Evolutionary conservation across 108 stramenopile species (phyloP).

Genomic region (Conticribra weissflogii): DNA sequence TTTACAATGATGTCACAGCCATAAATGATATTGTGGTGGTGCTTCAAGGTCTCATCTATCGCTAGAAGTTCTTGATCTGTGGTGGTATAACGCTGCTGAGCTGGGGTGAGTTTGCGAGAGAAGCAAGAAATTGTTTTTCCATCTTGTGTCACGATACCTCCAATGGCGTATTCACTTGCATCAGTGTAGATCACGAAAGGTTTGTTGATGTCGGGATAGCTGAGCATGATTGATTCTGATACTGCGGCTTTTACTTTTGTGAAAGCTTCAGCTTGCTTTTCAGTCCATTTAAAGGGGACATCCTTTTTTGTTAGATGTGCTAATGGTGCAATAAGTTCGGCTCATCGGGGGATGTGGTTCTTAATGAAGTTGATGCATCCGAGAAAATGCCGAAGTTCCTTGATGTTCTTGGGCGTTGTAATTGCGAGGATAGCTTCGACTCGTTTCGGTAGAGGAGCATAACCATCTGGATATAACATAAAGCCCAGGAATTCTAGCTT

Average conservation of each 20-base stretch:
- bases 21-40: background rate
- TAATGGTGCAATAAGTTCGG: background rate
- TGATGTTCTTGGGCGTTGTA: background rate
- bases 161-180: constrained; percentile 45
- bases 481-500: background rate
- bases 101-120: constrained; percentile 21
- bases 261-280: constrained; percentile 28
- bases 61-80: constrained; percentile 44
- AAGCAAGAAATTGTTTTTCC: constrained; percentile 33
- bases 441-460: background rate
- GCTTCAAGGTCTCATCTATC: constrained; percentile 9
- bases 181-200: constrained; percentile 56
- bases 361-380: constrained; percentile 1
- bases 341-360: no score
- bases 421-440: constrained; percentile 1
- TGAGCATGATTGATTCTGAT: constrained; percentile 15
- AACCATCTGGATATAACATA: no score
- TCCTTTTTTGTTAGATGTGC: constrained; percentile 4
- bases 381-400: background rate
- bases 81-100: constrained; percentile 41
- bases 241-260: constrained; percentile 35
- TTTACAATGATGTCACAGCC: no score
- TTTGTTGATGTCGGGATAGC: constrained; percentile 47
- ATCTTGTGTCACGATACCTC: constrained; percentile 48
- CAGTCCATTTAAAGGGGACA: constrained; percentile 7